A percentile compares a stretch with the other conserved stretches of the same genome.
Evolutionary conservation across 1,284 basidiomycete genomes (phyloP).

Genomic region (Fistulina hepatica): DNA sequence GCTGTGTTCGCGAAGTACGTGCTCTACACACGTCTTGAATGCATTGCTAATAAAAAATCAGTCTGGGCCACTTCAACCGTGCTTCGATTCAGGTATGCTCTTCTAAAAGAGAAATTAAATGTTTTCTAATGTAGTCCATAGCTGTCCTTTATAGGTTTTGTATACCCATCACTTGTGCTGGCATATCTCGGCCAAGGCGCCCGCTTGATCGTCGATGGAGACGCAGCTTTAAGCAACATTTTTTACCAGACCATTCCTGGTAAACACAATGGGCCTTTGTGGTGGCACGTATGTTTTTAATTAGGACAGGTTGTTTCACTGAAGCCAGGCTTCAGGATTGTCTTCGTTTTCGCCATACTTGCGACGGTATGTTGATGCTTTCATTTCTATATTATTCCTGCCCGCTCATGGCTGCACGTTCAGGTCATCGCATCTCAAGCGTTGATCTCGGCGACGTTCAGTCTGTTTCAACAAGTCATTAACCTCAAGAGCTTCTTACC

Average conservation of each 20-base stretch:
- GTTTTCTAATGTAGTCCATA: constrained; percentile 15
- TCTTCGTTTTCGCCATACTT: constrained; percentile 50
- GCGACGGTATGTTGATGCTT: constrained; percentile 37
- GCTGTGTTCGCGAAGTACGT: constrained; percentile 56
- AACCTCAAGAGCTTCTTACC: constrained; percentile 48
- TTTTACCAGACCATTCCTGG: constrained; percentile 61
- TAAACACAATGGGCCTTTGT: constrained; percentile 36
- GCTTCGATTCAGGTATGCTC: constrained; percentile 36
- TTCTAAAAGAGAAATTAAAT: neutral
- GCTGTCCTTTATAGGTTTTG: constrained; percentile 41
- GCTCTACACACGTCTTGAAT: too few relatives aligned
- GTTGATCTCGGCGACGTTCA: constrained; percentile 61
- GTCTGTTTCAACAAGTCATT: constrained; percentile 51
- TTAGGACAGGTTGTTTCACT: too few relatives aligned
- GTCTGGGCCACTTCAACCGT: constrained; percentile 57
- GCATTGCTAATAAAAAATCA: too few relatives aligned
- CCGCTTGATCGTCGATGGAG: constrained; percentile 39
- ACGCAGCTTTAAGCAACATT: constrained; percentile 38
- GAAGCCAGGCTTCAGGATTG: constrained; percentile 46
- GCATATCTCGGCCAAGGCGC: constrained; percentile 65
- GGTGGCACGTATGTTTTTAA: constrained; percentile 30
- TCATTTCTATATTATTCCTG: neutral
- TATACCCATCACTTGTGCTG: constrained; percentile 52
- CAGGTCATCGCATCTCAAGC: constrained; percentile 53
- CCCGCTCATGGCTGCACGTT: constrained; percentile 1